A percentile compares a stretch with the other conserved stretches of the same genome.
These are phyloP conservation scores for Alternaria triticimaculans DNA, from an alignment of 2,329 filamentous ascomycete species.

Conservation along the genomic window DNA sequence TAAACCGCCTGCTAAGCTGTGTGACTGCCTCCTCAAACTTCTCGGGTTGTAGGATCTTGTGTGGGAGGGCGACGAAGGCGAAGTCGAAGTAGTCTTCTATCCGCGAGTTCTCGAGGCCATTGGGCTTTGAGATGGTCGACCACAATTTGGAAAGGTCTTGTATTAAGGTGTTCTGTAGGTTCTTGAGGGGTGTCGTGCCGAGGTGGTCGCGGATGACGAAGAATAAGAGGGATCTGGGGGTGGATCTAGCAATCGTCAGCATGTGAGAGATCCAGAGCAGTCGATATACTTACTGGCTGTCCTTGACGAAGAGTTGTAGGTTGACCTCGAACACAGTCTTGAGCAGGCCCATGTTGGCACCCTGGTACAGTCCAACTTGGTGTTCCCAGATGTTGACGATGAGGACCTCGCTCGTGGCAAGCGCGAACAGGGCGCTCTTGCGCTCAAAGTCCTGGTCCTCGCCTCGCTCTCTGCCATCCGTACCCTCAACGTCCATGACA, in stretches of 20 bases:
- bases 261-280: background rate
- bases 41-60: conserved; percentile 95
- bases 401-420: conserved; percentile 96
- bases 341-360: conserved; percentile 96
- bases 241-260: conserved; percentile 65
- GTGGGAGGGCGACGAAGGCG: conserved; percentile 91
- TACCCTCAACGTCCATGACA: conserved; percentile 99
- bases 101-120: conserved; percentile 82
- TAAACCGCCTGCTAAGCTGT: conserved; percentile 81
- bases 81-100: conserved; percentile 99
- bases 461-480: conserved; percentile 91
- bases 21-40: conserved; percentile 83
- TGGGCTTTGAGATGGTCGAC: conserved; percentile 89
- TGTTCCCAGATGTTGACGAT: conserved; percentile 99
- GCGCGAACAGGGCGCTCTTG: conserved; percentile 95
- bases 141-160: conserved; percentile 93
- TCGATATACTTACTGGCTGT: conserved; percentile 74
- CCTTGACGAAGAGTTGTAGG: conserved; percentile 93
- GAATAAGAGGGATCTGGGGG: conserved; percentile 89
- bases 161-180: conserved; percentile 87
- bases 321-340: conserved; percentile 99
- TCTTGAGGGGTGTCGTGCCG: conserved; percentile 86
- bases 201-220: conserved; percentile 99
- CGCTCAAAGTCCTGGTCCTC: conserved; percentile 99
- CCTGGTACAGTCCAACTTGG: conserved; percentile 96